Evolutionary conservation across 2,329 filamentous ascomycete genomes (phyloP).

Genomic region (Diaporthe humulicola): DNA sequence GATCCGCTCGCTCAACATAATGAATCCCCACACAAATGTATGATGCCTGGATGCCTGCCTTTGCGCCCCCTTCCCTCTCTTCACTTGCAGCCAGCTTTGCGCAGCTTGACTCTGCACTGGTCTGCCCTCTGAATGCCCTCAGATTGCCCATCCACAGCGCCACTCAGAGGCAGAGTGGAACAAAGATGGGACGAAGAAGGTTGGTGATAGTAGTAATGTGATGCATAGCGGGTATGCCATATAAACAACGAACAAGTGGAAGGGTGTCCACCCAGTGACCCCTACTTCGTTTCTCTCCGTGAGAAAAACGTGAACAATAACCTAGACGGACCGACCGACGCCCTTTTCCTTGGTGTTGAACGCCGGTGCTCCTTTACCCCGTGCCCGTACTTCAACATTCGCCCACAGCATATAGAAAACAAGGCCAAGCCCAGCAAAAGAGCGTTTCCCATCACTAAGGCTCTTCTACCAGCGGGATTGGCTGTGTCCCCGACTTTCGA

Average conservation of each 20-base stretch:
- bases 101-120: constrained; percentile 3
- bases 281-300: background rate
- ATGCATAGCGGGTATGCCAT: constrained; percentile 30
- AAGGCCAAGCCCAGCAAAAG: background rate
- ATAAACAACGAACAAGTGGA: constrained; percentile 16
- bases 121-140: background rate
- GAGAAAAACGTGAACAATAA: constrained; percentile 4
- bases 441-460: background rate
- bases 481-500: background rate
- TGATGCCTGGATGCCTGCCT: constrained; percentile 11
- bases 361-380: constrained; percentile 11
- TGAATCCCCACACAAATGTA: constrained; percentile 22
- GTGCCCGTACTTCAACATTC: constrained; percentile 1
- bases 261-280: constrained; percentile 11
- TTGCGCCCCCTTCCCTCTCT: background rate
- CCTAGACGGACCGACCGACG: background rate
- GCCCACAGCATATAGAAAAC: constrained; percentile 2
- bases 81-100: background rate
- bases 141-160: background rate
- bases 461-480: background rate
- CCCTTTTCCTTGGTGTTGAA: constrained; percentile 5
- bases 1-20: constrained; percentile 20
- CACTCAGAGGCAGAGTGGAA: background rate
- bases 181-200: background rate
- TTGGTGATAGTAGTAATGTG: background rate